Percentiles rank a stretch among this genome's conserved stretches.
These are phyloP conservation scores for Phytophthora podocarpi DNA, from an alignment of 352 stramenopile species.

Conservation along the genomic window DNA sequence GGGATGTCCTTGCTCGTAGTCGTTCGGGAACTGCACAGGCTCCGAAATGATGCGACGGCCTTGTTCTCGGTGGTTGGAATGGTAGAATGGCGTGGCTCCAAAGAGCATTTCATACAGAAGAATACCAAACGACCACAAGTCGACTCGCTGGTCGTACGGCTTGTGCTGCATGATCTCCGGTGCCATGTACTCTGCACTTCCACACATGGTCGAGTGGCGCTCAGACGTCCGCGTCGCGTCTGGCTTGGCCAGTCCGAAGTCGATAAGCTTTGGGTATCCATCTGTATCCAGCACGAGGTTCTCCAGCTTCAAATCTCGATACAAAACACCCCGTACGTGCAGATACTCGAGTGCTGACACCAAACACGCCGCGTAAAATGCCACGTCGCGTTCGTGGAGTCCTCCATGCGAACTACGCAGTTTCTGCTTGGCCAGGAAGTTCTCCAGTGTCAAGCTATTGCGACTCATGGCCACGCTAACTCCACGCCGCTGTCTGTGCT, in stretches of 20 bases:
- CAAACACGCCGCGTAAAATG: conserved; percentile 96
- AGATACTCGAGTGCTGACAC: conserved; percentile 90
- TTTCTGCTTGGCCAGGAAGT: conserved; percentile 44
- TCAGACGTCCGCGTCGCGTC: conserved; percentile 48
- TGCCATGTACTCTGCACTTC: conserved; percentile 82
- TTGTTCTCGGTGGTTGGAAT: conserved; percentile 70
- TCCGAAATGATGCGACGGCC: conserved; percentile 71
- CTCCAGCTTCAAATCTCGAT: conserved; percentile 89
- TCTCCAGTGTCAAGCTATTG: conserved; percentile 49
- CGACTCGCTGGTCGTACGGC: conserved; percentile 60
- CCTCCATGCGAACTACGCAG: conserved; percentile 45
- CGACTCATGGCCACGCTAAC: conserved; percentile 17
- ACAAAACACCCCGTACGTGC: conserved; percentile 63
- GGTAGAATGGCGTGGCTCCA: conserved; percentile 87
- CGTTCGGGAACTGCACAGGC: conserved; percentile 57
- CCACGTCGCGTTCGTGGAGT: conserved; percentile 87
- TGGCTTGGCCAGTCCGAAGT: conserved; percentile 75
- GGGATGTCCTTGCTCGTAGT: conserved; percentile 46
- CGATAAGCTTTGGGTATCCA: conserved; percentile 87
- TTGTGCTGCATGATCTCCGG: conserved; percentile 68
- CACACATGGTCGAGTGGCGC: conserved; percentile 61
- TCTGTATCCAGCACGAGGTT: conserved; percentile 86
- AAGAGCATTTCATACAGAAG: conserved; percentile 74
- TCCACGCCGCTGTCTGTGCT: conserved; percentile 19
- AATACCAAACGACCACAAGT: conserved; percentile 84